Conservation (phyloP, 2,329 filamentous ascomycete genomes). For the Helotiales sp. region DNA sequence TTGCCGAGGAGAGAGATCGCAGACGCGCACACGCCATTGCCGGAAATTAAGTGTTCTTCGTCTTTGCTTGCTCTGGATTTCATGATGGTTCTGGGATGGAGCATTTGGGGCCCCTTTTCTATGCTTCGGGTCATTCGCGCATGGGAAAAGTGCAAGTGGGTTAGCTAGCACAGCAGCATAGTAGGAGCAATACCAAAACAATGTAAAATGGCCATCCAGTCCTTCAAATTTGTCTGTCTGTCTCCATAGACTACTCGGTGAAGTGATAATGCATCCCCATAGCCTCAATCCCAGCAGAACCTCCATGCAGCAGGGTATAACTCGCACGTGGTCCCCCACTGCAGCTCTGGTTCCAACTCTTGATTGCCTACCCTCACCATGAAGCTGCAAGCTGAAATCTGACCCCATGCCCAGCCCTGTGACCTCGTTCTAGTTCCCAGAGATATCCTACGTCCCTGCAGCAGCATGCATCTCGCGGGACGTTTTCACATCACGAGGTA, state of each 20-base stretch:
- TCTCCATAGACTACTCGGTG: conserved; percentile 9
- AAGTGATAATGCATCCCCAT: conserved; percentile 1
- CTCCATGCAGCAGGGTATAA: neutral
- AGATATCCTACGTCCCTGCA: conserved; percentile 21
- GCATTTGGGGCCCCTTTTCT: conserved; percentile 38
- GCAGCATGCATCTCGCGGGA: conserved; percentile 16
- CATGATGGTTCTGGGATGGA: conserved; percentile 39
- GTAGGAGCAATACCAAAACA: conserved; percentile 38
- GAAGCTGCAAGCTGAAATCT: neutral
- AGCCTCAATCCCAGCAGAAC: neutral
- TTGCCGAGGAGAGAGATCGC: conserved; percentile 98
- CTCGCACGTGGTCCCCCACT: neutral
- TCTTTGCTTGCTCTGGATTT: conserved; percentile 34
- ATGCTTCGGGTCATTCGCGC: conserved; percentile 33
- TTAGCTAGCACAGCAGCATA: conserved; percentile 38
- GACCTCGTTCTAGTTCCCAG: conserved; percentile 4
- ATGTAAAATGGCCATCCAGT: conserved; percentile 33
- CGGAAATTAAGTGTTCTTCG: conserved; percentile 38
- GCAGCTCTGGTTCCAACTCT: neutral
- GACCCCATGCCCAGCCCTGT: conserved; percentile 29
- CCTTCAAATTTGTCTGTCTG: conserved; percentile 5
- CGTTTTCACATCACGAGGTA: conserved; percentile 28
- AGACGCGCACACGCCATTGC: conserved; percentile 69
- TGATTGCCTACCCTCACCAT: neutral
- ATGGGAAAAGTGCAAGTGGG: conserved; percentile 34